Base-by-base conservation (phyloP, 2,329 filamentous ascomycete genomes). In the Venturia oleaginea region DNA sequence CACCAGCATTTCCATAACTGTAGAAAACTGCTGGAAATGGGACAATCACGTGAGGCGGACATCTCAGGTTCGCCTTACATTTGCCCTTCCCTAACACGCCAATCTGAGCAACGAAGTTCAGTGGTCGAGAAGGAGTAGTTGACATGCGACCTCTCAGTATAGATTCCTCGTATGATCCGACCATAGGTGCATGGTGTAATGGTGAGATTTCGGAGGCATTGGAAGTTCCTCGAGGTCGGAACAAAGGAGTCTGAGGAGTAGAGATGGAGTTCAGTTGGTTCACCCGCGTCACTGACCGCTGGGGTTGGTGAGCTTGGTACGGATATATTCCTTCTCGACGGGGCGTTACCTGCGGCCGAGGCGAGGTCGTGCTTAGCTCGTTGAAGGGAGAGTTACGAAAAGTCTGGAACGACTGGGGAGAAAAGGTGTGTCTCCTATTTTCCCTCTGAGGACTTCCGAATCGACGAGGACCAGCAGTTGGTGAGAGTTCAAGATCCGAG, bases 21-120 rank as follows among this genome's bases (percentile, higher is more conserved):
- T 97, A 99, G 71, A 97, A 99, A 0, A 97, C 93, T 1, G 93
- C 94, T 1, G 92, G 91, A 70, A 97, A 97, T 0, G 91, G 88
- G 3, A 99, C 80, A 0, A 89, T 93, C 64, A 97, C 91, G 74
- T 99, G 94, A 8, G 92, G 81, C 1, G 94, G 94, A 71, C 94
- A 97, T 66, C 86, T 86, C 22, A 97, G 80, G 69, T 84, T 92
- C 1, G 91, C 77, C 74, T 92, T 96, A 80, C 93, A 97, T 69
- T 93, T 89, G 8, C 92, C 92, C 69, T 88, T 87, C 11, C 92
- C 94, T 19, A 97, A 79, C 0, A 97, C 94, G 27, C 94, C 94
- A 65, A 99, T 97, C 72, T 97, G 92, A 34, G 94, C 94, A 6
- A 95, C 83, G 71, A 99, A 99, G 68, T 96, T 88, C 6, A 99